Base-by-base conservation (phyloP, 371 early-diverging fungal species). In the Phascolomyces articulosus region DNA sequence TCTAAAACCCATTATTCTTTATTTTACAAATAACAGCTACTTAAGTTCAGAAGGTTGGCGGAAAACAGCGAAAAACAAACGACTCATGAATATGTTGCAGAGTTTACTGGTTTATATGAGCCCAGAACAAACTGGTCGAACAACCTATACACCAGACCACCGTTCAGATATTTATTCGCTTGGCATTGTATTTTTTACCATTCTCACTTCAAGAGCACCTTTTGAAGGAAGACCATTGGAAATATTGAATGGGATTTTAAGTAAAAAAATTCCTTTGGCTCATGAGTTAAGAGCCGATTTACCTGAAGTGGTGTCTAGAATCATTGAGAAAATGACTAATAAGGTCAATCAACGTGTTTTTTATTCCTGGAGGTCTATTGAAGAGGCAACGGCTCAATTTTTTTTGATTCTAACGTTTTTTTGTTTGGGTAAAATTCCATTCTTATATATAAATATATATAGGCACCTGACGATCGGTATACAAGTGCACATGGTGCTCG, bases 391-490 rank as follows among this genome's bases (percentile, higher is more conserved):
- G n/a, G n/a, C n/a, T n/a, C n/a, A n/a, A n/a, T n/a, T n/a, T n/a
- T n/a, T n/a, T n/a, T n/a, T n/a, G n/a, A n/a, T n/a, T n/a, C n/a
- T n/a, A n/a, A n/a, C n/a, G n/a, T n/a, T n/a, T n/a, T n/a, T n/a
- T n/a, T n/a, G n/a, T n/a, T n/a, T n/a, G n/a, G n/a, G n/a, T n/a
- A n/a, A n/a, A n/a, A n/a, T n/a, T n/a, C n/a, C n/a, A n/a, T n/a
- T n/a, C n/a, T n/a, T n/a, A n/a, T n/a, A n/a, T 20, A 3, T 40
- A 40, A 20, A 20, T 15, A 51, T 24, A 24, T 51, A 11, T 67
- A 86, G 86, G 79, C 82, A 60, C 86, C 86, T 4, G 85, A 79
- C 47, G 81, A 79, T 56, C 70, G 86, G 31, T 86, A 86, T 58
- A 81, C 74, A 27, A 86, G 80, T 58, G 84, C 85, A 3, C 79